Base-by-base conservation (phyloP, 2,329 filamentous ascomycete species). In the Talaromyces amestolkiae region DNA sequence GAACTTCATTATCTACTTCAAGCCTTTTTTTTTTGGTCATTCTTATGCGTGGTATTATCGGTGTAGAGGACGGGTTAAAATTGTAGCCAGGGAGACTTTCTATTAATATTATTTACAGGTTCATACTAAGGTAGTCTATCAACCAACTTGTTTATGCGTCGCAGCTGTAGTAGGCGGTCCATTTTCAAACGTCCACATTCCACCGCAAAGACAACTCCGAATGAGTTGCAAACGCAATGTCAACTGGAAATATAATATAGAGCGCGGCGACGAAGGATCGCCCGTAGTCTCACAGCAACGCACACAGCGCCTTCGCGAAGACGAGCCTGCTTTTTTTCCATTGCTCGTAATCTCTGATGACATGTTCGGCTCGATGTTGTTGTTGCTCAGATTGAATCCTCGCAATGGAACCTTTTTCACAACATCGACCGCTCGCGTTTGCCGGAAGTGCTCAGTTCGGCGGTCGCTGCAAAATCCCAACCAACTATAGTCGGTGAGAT, bases 401-500 rank as follows among this genome's bases (percentile, higher is more conserved):
- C 53, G 60, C 45, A 66, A n/a, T 9, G 77, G 76, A 61, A 77
- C 76, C 78, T 84, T 87, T 73, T 83, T 82, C 41, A 87, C 76
- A 33, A 86, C 81, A 72, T 88, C 86, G 9, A 84, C 80, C 27
- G 89, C 82, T 72, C 88, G 83, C 35, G 81, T 79, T n/a, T 83
- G 82, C 67, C 85, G 85, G 75, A 89, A 91, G 10, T 83, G 77
- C 68, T 87, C 85, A 4, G 83, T 85, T 19, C 80, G 79, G 15
- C 77, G 77, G 66, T 88, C 86, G 62, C 88, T 84, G 10, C 85
- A 83, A 15, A 92, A 80, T 5, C 90, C 89, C 11, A 95, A 81
- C 74, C 91, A 85, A 58, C 82, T 83, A 64, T 88, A 91, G 73
- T 95, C 87, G 58, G 86, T 86, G 76, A 92, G 90, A 78, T 91